A percentile compares a stretch with the other conserved stretches of the same genome.
Evolutionary conservation across 768 basidiomycete species (phyloP).

Genomic region (Suillus sp.): DNA sequence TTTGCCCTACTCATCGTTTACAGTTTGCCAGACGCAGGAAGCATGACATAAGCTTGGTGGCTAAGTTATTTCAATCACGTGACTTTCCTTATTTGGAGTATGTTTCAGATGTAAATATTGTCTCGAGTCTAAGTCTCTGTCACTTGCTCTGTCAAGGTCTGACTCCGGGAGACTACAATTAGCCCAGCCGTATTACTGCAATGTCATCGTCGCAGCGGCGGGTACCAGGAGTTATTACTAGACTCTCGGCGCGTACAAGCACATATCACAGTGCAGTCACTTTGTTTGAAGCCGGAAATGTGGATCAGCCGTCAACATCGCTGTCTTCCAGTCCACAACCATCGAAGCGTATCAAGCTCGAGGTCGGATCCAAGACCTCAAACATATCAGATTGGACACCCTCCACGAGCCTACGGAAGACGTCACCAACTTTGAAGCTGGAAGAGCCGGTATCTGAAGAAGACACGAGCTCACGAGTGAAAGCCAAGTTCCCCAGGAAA

Average conservation of each 20-base stretch:
- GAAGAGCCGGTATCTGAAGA: background rate
- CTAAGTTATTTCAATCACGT: slow-evolving; percentile 43
- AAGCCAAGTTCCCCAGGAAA: slow-evolving; percentile 48
- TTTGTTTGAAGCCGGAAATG: slow-evolving; percentile 36
- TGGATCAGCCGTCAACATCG: slow-evolving; percentile 21
- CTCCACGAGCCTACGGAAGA: background rate
- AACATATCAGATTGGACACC: slow-evolving; percentile 6
- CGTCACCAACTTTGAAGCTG: slow-evolving; percentile 9
- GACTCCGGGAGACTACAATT: background rate
- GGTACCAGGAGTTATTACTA: slow-evolving; percentile 33
- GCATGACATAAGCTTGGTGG: too few relatives aligned
- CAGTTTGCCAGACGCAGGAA: background rate
- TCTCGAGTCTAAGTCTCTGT: background rate
- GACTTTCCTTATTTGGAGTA: background rate
- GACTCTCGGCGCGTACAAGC: slow-evolving; percentile 43
- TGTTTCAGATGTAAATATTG: background rate
- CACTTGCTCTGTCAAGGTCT: background rate
- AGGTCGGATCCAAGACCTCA: slow-evolving; percentile 16
- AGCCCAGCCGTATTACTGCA: background rate
- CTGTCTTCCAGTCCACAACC: slow-evolving; percentile 22
- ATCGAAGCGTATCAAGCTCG: slow-evolving; percentile 36
- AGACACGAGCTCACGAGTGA: background rate
- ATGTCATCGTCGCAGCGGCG: slow-evolving; percentile 31
- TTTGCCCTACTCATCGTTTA: background rate
- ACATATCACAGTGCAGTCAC: slow-evolving; percentile 47